phyloP scores from a whole-genome alignment of 2,329 filamentous ascomycete genomes.

The Metarhizium brunneum region DNA sequence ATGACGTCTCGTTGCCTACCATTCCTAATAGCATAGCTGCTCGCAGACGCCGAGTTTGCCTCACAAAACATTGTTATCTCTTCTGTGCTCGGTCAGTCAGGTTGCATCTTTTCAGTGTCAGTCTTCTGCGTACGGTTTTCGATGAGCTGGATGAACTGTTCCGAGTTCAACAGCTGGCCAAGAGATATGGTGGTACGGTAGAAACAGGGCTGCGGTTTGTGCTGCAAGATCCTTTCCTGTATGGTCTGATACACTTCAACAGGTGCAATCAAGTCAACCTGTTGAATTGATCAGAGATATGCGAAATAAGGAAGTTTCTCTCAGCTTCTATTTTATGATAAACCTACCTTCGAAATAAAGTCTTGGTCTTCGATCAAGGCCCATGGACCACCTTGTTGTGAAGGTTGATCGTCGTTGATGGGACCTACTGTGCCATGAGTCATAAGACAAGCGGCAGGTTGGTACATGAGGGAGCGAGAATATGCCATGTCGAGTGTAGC shows the following conservation, averaged over 20 bases:
- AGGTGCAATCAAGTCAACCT: conserved; percentile 67
- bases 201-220: conserved; percentile 38
- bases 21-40: conserved; percentile 60
- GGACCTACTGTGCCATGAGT: conserved; percentile 60
- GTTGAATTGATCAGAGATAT: neutral
- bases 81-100: conserved; percentile 35
- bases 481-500: conserved; percentile 34
- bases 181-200: conserved; percentile 64
- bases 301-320: neutral
- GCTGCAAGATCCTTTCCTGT: conserved; percentile 37
- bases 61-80: conserved; percentile 78
- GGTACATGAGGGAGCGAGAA: conserved; percentile 36
- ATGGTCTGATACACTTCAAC: conserved; percentile 48
- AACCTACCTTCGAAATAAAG: conserved; percentile 57
- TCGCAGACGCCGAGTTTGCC: conserved; percentile 60
- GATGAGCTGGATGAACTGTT: conserved; percentile 78
- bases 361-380: conserved; percentile 53
- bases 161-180: conserved; percentile 58
- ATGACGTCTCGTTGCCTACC: conserved; percentile 34
- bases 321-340: neutral
- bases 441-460: conserved; percentile 61
- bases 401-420: conserved; percentile 60
- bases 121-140: conserved; percentile 52
- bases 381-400: conserved; percentile 70
- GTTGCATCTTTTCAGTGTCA: neutral